Evolutionary conservation across 768 basidiomycete species (phyloP).

Genomic region (Tricholoma bakamatsutake): DNA sequence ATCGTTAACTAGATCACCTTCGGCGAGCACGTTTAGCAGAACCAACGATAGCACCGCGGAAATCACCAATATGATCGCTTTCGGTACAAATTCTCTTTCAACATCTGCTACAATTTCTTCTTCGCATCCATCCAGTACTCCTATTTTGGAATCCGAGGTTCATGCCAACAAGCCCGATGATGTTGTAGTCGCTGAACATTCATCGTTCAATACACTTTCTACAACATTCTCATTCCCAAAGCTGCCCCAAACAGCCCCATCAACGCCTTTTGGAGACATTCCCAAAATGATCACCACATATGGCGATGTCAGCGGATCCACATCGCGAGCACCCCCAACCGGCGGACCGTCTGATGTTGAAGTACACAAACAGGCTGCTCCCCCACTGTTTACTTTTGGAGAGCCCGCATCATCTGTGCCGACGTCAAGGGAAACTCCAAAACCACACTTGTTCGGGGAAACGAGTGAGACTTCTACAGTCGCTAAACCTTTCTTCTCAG

Average conservation of each 20-base stretch:
- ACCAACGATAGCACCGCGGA: background rate
- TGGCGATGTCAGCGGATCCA: slow-evolving; percentile 11
- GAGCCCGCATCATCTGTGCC: slow-evolving; percentile 8
- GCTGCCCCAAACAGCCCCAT: background rate
- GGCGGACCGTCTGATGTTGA: slow-evolving; percentile 10
- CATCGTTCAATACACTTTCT: background rate
- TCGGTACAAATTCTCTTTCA: background rate
- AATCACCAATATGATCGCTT: background rate
- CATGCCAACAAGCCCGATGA: background rate
- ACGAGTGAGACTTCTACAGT: slow-evolving; percentile 25
- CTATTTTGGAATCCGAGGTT: background rate
- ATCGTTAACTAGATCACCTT: slow-evolving; percentile 3
- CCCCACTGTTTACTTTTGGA: slow-evolving; percentile 24
- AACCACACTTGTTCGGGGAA: slow-evolving; percentile 31
- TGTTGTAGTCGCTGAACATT: background rate
- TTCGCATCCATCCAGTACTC: background rate
- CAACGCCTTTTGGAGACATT: slow-evolving; percentile 11
- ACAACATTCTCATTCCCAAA: slow-evolving; percentile 7
- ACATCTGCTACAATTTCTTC: background rate
- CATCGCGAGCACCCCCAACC: slow-evolving; percentile 5
- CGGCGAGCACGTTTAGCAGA: slow-evolving; percentile 8
- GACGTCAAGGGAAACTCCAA: slow-evolving; percentile 27
- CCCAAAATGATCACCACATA: slow-evolving; percentile 16
- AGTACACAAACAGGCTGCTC: slow-evolving; percentile 15
- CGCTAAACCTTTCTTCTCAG: slow-evolving; percentile 36